Conservation (phyloP, 495 filamentous ascomycete genomes). For the Neurospora sp. region DNA sequence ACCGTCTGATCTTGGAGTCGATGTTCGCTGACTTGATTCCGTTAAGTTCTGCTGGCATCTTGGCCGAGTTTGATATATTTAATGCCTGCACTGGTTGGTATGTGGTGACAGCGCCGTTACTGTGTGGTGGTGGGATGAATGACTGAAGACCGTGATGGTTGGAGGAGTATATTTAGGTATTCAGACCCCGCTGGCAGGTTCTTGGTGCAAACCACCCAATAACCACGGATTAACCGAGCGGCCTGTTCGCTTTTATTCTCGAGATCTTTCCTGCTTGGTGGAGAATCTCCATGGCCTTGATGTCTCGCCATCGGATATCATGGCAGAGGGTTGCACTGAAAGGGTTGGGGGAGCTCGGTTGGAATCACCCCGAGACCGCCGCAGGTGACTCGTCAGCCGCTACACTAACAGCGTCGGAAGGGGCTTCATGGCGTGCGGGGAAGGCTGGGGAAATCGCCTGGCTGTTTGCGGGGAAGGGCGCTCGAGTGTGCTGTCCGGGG, state of each 20-base stretch:
- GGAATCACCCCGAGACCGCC: background rate
- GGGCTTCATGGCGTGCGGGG: background rate
- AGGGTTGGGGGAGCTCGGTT: background rate
- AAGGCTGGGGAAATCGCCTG: background rate
- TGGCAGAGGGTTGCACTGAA: background rate
- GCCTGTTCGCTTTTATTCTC: background rate
- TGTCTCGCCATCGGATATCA: background rate
- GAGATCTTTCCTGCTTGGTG: background rate
- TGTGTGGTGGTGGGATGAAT: background rate
- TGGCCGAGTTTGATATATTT: background rate
- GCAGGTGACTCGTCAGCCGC: background rate
- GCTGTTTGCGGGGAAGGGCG: background rate
- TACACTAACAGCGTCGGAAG: background rate
- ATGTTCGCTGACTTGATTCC: slow-evolving; percentile 36
- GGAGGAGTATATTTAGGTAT: background rate
- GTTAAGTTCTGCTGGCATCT: slow-evolving; percentile 29
- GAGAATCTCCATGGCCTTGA: background rate
- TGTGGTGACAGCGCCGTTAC: background rate
- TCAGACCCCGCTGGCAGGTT: background rate
- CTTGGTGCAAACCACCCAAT: background rate
- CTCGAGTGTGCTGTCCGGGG: background rate
- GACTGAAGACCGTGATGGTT: background rate
- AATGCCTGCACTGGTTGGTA: background rate
- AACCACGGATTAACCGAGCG: background rate
- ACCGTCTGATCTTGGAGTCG: slow-evolving; percentile 44